Evolutionary conservation across 2,329 filamentous ascomycete genomes (phyloP).

Genomic region (Blastomyces gilchristii): DNA sequence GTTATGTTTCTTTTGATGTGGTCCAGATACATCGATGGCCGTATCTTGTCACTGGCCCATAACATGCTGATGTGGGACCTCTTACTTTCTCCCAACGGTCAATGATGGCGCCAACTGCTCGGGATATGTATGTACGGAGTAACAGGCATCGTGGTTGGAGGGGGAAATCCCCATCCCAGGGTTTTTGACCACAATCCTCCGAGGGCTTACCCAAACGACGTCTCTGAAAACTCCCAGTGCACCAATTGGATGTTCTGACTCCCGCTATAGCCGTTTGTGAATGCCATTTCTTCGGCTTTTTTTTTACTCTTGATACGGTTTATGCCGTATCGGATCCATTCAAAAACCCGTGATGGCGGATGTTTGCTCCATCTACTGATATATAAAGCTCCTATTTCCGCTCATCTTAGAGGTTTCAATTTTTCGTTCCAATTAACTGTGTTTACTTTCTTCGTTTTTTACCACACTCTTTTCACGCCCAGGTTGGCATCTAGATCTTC

Average conservation of each 20-base stretch:
- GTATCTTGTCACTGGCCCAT: not conserved
- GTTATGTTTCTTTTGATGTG: not conserved
- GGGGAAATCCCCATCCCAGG: not conserved
- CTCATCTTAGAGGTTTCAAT: not conserved
- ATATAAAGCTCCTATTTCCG: not conserved
- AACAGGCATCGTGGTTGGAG: not conserved
- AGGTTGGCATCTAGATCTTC: slow-evolving; percentile 5
- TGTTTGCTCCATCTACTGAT: not conserved
- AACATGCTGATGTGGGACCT: not conserved
- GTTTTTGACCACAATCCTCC: not conserved
- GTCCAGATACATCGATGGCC: not conserved
- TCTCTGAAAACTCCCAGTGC: not conserved
- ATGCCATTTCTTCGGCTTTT: not conserved
- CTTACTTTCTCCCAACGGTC: not conserved
- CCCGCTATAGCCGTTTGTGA: not conserved
- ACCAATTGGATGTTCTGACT: not conserved
- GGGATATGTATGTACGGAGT: not conserved
- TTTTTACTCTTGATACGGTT: not conserved
- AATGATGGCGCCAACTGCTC: not conserved
- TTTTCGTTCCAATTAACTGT: not conserved
- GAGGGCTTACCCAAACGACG: not conserved
- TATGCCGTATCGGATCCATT: not conserved
- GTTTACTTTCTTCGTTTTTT: not conserved
- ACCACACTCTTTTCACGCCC: not conserved
- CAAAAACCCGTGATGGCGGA: not conserved